Evolutionary conservation across 257 asterid genomes (phyloP).

Genomic region (Gentiana straminea): DNA sequence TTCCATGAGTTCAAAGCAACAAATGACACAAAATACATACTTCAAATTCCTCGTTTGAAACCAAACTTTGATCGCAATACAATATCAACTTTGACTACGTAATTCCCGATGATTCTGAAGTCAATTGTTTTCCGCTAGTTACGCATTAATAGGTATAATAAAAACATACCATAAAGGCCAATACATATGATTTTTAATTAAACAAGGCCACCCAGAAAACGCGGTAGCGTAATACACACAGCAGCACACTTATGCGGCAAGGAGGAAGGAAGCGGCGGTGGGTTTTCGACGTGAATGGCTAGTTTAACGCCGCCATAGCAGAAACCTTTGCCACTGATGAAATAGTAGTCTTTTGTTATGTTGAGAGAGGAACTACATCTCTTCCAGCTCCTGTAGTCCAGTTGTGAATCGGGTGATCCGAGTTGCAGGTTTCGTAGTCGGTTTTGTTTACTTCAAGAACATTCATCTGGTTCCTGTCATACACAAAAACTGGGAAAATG

Average conservation of each 20-base stretch:
- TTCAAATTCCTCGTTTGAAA: too few species aligned
- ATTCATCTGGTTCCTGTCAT: slow-evolving; percentile 35
- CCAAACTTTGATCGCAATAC: too few species aligned
- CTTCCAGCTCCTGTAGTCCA: slow-evolving; percentile 87
- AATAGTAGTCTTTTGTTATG: slow-evolving; percentile 37
- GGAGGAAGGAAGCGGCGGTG: slow-evolving; percentile 9
- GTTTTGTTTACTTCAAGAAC: slow-evolving; percentile 86
- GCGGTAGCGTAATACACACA: slow-evolving; percentile 11
- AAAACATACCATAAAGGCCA: too few species aligned
- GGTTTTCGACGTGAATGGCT: slow-evolving; percentile 25
- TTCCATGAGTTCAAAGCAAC: too few species aligned
- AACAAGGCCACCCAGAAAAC: too few species aligned
- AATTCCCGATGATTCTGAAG: too few species aligned
- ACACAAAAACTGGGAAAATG: slow-evolving; percentile 30
- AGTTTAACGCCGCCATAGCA: slow-evolving; percentile 50
- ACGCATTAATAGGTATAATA: too few species aligned
- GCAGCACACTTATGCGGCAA: slow-evolving; percentile 9
- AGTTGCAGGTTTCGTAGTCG: slow-evolving; percentile 45
- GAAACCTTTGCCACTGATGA: slow-evolving; percentile 50
- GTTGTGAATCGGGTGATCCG: slow-evolving; percentile 55
- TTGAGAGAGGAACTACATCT: slow-evolving; percentile 74
- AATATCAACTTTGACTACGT: too few species aligned
- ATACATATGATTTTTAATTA: too few species aligned
- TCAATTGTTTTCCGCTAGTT: too few species aligned
- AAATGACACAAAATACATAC: too few species aligned